Percentiles rank a stretch among this genome's conserved stretches.
Evolutionary conservation across 192 early-diverging fungal genomes (phyloP).

Genomic region (Ambispora gerdemannii): DNA sequence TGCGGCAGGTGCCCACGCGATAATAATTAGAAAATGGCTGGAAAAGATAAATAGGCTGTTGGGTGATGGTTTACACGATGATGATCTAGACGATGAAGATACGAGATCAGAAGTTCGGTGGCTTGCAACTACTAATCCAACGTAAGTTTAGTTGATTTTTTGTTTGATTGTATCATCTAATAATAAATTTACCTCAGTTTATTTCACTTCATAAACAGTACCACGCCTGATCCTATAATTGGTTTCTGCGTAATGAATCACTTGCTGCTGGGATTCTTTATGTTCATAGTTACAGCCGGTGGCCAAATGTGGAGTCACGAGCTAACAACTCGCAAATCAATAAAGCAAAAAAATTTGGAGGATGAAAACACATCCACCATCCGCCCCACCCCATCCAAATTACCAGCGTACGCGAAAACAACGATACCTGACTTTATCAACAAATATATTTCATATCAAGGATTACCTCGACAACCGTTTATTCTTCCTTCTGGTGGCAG

Average conservation of each 20-base stretch:
- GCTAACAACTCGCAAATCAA: neutral
- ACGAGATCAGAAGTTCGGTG: conserved; percentile 18
- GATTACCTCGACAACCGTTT: neutral
- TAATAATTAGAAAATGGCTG: conserved; percentile 60
- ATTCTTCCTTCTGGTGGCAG: neutral
- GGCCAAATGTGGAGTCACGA: neutral
- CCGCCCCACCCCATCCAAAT: neutral
- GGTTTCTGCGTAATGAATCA: conserved; percentile 2
- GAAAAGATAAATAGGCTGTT: conserved; percentile 33
- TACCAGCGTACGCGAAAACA: neutral
- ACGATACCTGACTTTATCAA: neutral
- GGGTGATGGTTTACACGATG: neutral
- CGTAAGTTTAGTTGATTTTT: conserved; percentile 5
- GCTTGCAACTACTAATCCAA: conserved; percentile 5
- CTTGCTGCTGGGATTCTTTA: neutral
- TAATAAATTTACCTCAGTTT: neutral
- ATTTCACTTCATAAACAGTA: neutral
- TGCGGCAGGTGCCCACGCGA: conserved; percentile 62
- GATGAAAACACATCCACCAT: neutral
- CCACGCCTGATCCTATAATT: conserved; percentile 2
- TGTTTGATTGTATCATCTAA: neutral
- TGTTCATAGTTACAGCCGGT: neutral
- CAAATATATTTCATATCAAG: neutral
- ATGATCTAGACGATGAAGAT: neutral
- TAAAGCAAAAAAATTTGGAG: neutral